Evolutionary conservation across 805 yeast species (phyloP), one percentile per base, ranked within the genome.

Genomic region (Wickerhamomyces hampshirensis): DNA sequence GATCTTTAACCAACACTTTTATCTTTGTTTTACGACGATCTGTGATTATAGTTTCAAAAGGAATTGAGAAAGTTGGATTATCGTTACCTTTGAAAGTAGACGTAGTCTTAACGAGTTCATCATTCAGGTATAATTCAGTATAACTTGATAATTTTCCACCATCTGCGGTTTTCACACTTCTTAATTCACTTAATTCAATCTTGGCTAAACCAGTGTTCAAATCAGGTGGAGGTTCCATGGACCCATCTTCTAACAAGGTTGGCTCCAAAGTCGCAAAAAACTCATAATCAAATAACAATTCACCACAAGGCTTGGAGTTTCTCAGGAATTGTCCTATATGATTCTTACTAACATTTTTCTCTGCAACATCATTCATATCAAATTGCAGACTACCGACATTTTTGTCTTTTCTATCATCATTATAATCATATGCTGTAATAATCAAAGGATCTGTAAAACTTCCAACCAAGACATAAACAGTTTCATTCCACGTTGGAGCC

Each of bases 201-300:
- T 79, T 71, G 15, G 82, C 77, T 50, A 94, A 80, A 71, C 99
- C 99, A 12, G 97, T 87, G 63, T 91, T 91, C 57, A 86, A 75
- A 47, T 87, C 96, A 30, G 96, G 96, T 31, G 94, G 84, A 32
- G 94, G 87, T 46, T 78, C 80, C 36, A 73, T 68, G 3, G 89
- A 80, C 34, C 96, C 96, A 59, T 87, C 96, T 4, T 85, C 74
- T 64, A 48, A 68, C 59, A 39, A 76, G 68, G 62, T 75, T 68
- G 63, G 55, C 40, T 64, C 65, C 42, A 87, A 63, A 11, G 93
- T 80, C 28, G 95, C 93, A 70, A 79, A 78, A 65, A 73, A 84
- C 44, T 77, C 76, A 48, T 84, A 68, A 44, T 84, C 88, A 56
- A 79, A 85, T 5, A 59, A 60, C 29, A 93, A 63, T 32, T 71